phyloP scores from a whole-genome alignment of 2,329 filamentous ascomycete species.

The Cladosporium sp. region DNA sequence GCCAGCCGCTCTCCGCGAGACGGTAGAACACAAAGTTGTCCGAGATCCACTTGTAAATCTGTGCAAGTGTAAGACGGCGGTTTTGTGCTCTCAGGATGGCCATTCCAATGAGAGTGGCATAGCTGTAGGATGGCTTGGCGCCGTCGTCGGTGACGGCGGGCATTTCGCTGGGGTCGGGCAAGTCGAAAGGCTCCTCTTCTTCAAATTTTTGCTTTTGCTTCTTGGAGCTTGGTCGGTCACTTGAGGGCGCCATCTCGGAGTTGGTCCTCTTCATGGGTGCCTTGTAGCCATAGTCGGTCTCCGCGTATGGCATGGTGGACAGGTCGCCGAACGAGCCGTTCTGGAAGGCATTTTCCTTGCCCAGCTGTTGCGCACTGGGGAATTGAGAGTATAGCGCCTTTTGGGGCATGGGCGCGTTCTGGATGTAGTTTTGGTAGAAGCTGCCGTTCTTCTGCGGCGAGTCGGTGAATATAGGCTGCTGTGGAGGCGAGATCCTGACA shows the following conservation, averaged over 20 bases:
- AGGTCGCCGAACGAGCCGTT: constrained; percentile 33
- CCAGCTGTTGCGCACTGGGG: constrained; percentile 9
- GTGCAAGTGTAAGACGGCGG: constrained; percentile 78
- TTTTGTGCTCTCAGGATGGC: constrained; percentile 83
- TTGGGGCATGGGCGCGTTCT: constrained; percentile 19
- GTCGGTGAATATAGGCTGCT: constrained; percentile 55
- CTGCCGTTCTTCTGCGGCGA: constrained; percentile 60
- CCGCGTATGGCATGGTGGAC: constrained; percentile 34
- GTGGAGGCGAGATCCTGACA: constrained; percentile 62
- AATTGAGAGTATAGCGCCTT: constrained; percentile 12
- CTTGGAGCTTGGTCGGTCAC: constrained; percentile 60
- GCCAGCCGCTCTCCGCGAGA: constrained; percentile 82
- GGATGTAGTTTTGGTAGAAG: constrained; percentile 34
- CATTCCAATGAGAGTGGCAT: constrained; percentile 94
- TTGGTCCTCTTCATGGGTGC: constrained; percentile 49
- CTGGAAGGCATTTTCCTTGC: constrained; percentile 23
- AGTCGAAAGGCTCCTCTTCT: constrained; percentile 40
- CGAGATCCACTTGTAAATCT: constrained; percentile 99
- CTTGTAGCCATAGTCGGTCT: constrained; percentile 42
- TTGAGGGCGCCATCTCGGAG: constrained; percentile 64
- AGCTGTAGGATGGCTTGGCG: constrained; percentile 83
- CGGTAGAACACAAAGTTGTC: constrained; percentile 87
- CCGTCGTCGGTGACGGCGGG: constrained; percentile 79
- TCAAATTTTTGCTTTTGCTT: constrained; percentile 60
- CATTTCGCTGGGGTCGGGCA: constrained; percentile 75